Evolutionary conservation across 2,329 filamentous ascomycete genomes (phyloP).

Genomic region (Huntiella abstrusa): DNA sequence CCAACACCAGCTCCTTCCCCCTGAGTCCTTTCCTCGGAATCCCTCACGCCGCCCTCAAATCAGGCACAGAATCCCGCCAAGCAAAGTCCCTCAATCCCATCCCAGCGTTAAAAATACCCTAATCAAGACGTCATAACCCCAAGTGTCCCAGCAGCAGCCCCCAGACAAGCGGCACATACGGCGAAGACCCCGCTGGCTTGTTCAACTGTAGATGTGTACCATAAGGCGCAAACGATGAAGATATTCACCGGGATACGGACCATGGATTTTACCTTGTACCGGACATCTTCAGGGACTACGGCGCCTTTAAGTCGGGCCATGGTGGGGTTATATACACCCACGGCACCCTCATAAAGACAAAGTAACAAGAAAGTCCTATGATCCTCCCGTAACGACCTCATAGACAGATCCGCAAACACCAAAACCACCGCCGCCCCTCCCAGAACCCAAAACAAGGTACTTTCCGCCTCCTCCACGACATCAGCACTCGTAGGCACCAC

Average conservation of each 20-base stretch:
- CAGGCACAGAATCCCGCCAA: no score
- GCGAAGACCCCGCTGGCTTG: constrained; percentile 16
- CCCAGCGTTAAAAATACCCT: no score
- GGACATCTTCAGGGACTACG: constrained; percentile 31
- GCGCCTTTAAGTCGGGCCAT: constrained; percentile 33
- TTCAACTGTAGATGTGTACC: constrained; percentile 18
- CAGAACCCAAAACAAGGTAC: not conserved
- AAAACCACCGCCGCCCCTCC: constrained; percentile 13
- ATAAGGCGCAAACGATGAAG: constrained; percentile 32
- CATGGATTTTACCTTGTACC: constrained; percentile 34
- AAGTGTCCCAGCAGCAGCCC: constrained; percentile 16
- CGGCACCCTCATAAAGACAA: constrained; percentile 34
- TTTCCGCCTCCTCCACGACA: not conserved
- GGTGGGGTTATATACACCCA: constrained; percentile 36
- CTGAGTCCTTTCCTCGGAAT: no score
- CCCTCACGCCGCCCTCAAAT: no score
- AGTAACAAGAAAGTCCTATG: constrained; percentile 32
- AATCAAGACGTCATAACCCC: not conserved
- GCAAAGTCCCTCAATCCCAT: no score
- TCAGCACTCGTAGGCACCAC: no score
- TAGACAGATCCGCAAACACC: constrained; percentile 21
- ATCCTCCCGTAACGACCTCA: constrained; percentile 22
- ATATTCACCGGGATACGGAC: constrained; percentile 38
- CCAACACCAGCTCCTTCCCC: no score
- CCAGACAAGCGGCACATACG: constrained; percentile 17